Percentiles rank a stretch among this genome's conserved stretches.
These are phyloP conservation scores for Solanum corneliomulleri DNA, from an alignment of 257 asterid genomes.

Conservation along the genomic window DNA sequence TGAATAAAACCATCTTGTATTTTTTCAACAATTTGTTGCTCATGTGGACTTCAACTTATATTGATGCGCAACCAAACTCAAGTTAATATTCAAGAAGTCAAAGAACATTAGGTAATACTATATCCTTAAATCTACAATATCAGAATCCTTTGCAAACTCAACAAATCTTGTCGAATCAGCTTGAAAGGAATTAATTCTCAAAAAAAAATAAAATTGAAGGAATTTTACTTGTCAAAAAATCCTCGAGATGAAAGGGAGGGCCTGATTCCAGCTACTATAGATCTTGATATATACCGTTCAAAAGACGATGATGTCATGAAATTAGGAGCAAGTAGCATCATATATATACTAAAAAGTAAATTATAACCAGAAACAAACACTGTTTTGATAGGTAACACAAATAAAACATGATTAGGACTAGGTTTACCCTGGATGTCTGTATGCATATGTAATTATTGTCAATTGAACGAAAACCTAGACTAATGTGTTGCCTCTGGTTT, in stretches of 20 bases:
- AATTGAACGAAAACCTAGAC: neutral
- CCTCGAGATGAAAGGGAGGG: neutral
- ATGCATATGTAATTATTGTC: neutral
- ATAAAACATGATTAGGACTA: neutral
- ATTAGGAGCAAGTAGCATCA: neutral
- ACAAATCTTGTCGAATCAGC: neutral
- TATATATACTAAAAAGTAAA: neutral
- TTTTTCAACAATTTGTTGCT: neutral
- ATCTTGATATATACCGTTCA: neutral
- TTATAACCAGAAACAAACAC: neutral
- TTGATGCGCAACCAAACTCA: neutral
- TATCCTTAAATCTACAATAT: neutral
- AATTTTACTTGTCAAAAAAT: neutral
- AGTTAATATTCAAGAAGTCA: neutral
- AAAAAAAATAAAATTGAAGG: neutral
- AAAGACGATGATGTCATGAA: neutral
- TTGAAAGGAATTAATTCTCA: neutral
- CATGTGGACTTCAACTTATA: neutral
- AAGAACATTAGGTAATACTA: neutral
- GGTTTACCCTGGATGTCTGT: neutral
- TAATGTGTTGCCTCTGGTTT: neutral
- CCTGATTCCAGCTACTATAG: neutral
- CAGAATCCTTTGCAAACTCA: neutral
- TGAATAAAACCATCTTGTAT: neutral
- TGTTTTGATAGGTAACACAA: neutral